Conservation (phyloP, 148 eudicot genomes). For the Nepenthes mirabilis region DNA sequence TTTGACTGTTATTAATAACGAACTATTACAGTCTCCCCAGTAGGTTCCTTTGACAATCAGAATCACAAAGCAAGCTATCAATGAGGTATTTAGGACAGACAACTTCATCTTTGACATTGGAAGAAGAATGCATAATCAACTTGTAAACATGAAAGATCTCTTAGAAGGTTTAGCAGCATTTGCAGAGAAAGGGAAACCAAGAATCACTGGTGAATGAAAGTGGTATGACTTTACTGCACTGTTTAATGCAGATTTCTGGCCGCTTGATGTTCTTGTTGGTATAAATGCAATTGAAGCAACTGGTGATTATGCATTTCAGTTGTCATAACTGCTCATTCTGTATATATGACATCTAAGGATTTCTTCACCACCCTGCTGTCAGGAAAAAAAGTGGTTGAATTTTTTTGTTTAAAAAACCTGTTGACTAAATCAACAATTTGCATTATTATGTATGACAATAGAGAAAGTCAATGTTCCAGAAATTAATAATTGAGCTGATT, state of each 20-base stretch:
- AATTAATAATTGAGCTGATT: too few species aligned
- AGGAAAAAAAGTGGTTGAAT: too few species aligned
- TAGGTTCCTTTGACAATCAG: constrained; percentile 86
- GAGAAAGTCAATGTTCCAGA: too few species aligned
- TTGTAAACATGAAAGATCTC: constrained; percentile 70
- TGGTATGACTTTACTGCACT: neutral
- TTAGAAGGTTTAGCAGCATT: constrained; percentile 93
- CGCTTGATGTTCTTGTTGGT: neutral
- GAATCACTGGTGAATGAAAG: constrained; percentile 50
- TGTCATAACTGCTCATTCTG: too few species aligned
- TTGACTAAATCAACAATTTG: too few species aligned
- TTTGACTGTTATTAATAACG: neutral
- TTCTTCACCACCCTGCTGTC: too few species aligned
- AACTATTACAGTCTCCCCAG: neutral
- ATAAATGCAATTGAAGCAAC: too few species aligned
- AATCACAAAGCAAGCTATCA: constrained; percentile 84
- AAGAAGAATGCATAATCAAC: constrained; percentile 67
- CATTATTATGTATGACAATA: too few species aligned
- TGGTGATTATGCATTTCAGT: too few species aligned
- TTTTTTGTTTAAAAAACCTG: too few species aligned
- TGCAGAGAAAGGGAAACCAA: constrained; percentile 83
- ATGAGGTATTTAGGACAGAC: constrained; percentile 49
- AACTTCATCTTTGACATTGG: constrained; percentile 51
- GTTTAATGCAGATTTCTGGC: neutral
- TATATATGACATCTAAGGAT: too few species aligned